Evolutionary conservation across 2,329 filamentous ascomycete species (phyloP).

Genomic region (Hymenoscyphus salicellus): DNA sequence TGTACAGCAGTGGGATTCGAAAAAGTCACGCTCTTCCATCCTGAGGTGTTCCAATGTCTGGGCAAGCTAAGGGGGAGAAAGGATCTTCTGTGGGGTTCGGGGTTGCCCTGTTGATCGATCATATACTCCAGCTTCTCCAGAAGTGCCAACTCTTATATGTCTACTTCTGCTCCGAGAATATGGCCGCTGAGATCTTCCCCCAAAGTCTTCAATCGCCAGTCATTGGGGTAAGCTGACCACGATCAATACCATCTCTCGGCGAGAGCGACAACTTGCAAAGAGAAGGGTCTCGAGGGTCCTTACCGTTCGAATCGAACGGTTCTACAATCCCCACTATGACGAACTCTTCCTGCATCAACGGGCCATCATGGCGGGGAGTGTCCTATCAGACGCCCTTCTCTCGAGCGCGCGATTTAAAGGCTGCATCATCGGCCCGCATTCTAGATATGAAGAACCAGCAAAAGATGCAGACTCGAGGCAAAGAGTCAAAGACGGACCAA

Average conservation of each 20-base stretch:
- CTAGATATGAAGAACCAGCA: conserved; percentile 9
- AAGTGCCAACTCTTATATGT: background rate
- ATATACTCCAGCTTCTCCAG: background rate
- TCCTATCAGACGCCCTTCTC: conserved; percentile 23
- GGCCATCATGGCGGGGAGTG: conserved; percentile 10
- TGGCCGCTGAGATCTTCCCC: background rate
- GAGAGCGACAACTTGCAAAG: background rate
- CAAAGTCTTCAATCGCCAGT: conserved; percentile 1
- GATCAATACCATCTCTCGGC: background rate
- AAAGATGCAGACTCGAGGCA: background rate
- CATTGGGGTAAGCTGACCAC: conserved; percentile 4
- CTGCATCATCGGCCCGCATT: conserved; percentile 25
- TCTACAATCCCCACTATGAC: conserved; percentile 18
- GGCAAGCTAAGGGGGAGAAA: background rate
- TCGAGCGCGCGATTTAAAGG: conserved; percentile 10
- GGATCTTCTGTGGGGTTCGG: background rate
- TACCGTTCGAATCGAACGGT: conserved; percentile 1
- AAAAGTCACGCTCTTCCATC: background rate
- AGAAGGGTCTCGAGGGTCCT: background rate
- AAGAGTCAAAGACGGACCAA: background rate
- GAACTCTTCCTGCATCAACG: conserved; percentile 15
- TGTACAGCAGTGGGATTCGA: background rate
- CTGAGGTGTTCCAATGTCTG: background rate
- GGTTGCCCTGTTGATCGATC: background rate
- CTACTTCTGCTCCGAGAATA: background rate